Conservation (phyloP, 2,329 filamentous ascomycete genomes). For the Cercospora citrullina region DNA sequence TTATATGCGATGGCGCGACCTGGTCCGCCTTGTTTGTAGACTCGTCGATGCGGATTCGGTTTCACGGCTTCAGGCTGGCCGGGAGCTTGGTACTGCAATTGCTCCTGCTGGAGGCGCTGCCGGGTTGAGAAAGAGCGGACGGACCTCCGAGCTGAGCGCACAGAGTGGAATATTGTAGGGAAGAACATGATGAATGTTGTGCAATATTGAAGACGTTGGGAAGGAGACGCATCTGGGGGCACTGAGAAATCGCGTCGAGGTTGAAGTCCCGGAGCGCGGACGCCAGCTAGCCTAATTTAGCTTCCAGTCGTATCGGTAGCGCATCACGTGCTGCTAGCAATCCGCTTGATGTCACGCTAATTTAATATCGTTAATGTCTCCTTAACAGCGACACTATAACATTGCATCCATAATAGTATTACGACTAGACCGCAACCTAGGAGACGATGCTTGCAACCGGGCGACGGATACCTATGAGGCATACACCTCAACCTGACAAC, state of each 20-base stretch:
- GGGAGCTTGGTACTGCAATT: conserved; percentile 29
- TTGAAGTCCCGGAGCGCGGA: too few relatives aligned
- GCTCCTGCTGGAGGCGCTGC: conserved; percentile 8
- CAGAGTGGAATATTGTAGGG: neutral
- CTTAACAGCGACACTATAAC: too few relatives aligned
- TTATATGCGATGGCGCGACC: conserved; percentile 72
- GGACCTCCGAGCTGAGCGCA: neutral
- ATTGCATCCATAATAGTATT: too few relatives aligned
- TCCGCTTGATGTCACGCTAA: too few relatives aligned
- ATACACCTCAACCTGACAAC: too few relatives aligned
- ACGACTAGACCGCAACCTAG: too few relatives aligned
- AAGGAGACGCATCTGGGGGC: neutral
- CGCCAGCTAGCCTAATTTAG: too few relatives aligned
- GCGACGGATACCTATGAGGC: too few relatives aligned
- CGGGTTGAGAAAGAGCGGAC: conserved; percentile 8
- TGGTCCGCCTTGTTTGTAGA: conserved; percentile 67
- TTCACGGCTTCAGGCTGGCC: conserved; percentile 16
- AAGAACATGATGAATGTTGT: conserved; percentile 3
- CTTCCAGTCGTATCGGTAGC: too few relatives aligned
- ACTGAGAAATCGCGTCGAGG: neutral
- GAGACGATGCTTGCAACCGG: too few relatives aligned
- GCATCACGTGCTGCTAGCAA: too few relatives aligned
- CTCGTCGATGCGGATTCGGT: conserved; percentile 49
- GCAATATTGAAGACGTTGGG: neutral
- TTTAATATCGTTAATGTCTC: too few relatives aligned